Conservation (phyloP, 2,329 filamentous ascomycete genomes). For the Rhynchosporium agropyri region DNA sequence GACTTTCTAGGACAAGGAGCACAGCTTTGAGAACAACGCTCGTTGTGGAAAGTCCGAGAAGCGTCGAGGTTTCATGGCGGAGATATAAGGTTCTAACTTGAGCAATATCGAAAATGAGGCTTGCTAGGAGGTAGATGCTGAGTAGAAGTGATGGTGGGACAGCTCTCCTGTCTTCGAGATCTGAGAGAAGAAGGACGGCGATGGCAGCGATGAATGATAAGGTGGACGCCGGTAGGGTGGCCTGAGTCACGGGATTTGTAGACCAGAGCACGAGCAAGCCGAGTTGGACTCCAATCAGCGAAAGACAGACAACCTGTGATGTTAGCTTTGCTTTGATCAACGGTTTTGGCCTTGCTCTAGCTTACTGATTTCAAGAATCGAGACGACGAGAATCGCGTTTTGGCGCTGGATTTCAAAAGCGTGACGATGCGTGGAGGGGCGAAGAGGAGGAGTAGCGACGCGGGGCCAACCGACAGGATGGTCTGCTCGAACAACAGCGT, state of each 20-base stretch:
- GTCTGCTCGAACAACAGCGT: conserved; percentile 31
- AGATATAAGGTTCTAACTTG: conserved; percentile 33
- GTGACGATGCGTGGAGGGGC: conserved; percentile 21
- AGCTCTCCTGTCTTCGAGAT: conserved; percentile 26
- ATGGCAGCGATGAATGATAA: conserved; percentile 25
- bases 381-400: conserved; percentile 16
- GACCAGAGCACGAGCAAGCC: conserved; percentile 27
- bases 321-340: background rate
- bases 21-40: conserved; percentile 31
- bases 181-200: conserved; percentile 23
- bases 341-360: background rate
- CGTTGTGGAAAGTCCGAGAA: conserved; percentile 28
- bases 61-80: conserved; percentile 31
- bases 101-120: conserved; percentile 27
- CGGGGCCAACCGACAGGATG: conserved; percentile 27
- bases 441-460: conserved; percentile 23
- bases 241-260: conserved; percentile 16
- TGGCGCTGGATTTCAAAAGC: conserved; percentile 21
- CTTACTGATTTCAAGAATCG: conserved; percentile 22
- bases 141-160: conserved; percentile 27
- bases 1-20: conserved; percentile 33
- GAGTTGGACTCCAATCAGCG: conserved; percentile 24
- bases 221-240: conserved; percentile 34
- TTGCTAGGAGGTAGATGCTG: conserved; percentile 27
- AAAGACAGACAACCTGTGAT: conserved; percentile 16